phyloP scores from a whole-genome alignment of 106 monocot genomes.

The Apostasia shenzhenica region DNA sequence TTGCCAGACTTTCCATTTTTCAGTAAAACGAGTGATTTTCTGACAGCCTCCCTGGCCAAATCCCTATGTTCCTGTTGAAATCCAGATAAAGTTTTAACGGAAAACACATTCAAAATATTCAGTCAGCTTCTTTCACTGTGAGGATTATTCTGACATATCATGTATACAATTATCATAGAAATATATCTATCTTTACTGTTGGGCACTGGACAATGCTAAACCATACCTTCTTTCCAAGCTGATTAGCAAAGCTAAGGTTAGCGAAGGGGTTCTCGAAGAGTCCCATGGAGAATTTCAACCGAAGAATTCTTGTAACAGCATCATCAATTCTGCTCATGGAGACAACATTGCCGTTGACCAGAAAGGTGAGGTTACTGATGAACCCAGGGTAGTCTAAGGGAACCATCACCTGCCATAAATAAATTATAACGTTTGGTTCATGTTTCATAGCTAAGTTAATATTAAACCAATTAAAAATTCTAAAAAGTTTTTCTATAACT shows the following conservation, averaged over 20 bases:
- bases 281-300: slow-evolving; percentile 73
- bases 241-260: slow-evolving; percentile 45
- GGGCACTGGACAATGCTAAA: not conserved
- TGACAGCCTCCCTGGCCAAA: slow-evolving; percentile 82
- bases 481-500: too few relatives aligned
- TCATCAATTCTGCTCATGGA: slow-evolving; percentile 78
- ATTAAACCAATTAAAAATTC: too few relatives aligned
- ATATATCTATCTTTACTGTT: not conserved
- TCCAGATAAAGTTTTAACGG: not conserved
- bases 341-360: slow-evolving; percentile 38
- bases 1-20: slow-evolving; percentile 49
- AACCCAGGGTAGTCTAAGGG: slow-evolving; percentile 45
- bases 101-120: not conserved
- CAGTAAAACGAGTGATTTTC: slow-evolving; percentile 81
- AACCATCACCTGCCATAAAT: slow-evolving; percentile 62
- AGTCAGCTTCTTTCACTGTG: not conserved
- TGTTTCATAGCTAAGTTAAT: too few relatives aligned
- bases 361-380: slow-evolving; percentile 31
- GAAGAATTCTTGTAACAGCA: slow-evolving; percentile 70
- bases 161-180: not conserved
- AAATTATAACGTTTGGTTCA: not conserved
- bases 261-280: slow-evolving; percentile 77
- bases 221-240: slow-evolving; percentile 63
- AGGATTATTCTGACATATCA: not conserved
- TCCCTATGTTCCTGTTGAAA: slow-evolving; percentile 71